Percentiles rank a stretch among this genome's conserved stretches.
Conservation (phyloP, 164 flowering plant genomes). For the Echeveria elegans region DNA sequence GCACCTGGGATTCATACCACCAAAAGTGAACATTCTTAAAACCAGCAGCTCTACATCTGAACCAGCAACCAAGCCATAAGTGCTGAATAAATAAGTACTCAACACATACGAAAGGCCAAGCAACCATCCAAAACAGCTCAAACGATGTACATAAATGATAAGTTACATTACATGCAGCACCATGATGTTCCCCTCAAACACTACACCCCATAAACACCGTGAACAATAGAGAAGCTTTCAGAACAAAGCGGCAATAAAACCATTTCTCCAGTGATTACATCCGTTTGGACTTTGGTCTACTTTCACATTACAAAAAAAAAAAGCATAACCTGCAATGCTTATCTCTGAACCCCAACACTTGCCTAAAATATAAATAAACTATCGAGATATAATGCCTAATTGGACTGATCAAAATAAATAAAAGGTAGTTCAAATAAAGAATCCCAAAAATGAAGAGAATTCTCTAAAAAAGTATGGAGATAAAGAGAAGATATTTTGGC, state of each 20-base stretch:
- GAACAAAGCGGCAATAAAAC: background rate
- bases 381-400: no score
- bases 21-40: background rate
- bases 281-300: background rate
- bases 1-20: conserved; percentile 30
- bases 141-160: background rate
- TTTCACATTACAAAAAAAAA: background rate
- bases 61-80: background rate
- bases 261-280: background rate
- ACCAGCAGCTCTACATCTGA: background rate
- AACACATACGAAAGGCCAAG: background rate
- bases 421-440: no score
- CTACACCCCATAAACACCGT: background rate
- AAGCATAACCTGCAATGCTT: background rate
- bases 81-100: no score
- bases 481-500: no score
- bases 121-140: background rate
- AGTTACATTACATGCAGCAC: background rate
- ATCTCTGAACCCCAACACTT: background rate
- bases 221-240: background rate
- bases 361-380: no score
- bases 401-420: no score
- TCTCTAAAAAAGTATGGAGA: no score
- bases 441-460: no score
- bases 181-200: background rate